A percentile compares a stretch with the other conserved stretches of the same genome.
phyloP scores from a whole-genome alignment of 2,329 filamentous ascomycete genomes.

The Penicillium oxalicum region DNA sequence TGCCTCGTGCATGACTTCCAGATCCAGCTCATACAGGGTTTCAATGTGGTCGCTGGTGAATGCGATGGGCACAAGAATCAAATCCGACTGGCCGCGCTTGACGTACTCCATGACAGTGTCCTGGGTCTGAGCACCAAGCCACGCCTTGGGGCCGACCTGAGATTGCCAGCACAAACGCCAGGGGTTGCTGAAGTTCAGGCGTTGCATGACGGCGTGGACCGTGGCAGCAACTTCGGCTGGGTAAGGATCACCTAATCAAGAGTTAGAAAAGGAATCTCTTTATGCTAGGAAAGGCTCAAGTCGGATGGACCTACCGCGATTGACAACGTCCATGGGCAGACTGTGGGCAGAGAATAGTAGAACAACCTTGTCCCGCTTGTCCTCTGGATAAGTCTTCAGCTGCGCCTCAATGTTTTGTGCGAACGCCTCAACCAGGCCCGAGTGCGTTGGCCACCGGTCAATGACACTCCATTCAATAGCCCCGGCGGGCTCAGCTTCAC shows the following conservation, averaged over 20 bases:
- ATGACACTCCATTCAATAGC: slow-evolving; percentile 94
- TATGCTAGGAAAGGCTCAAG: background rate
- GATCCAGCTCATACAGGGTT: slow-evolving; percentile 87
- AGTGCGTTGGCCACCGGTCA: slow-evolving; percentile 92
- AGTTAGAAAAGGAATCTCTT: slow-evolving; percentile 1
- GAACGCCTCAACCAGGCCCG: slow-evolving; percentile 84
- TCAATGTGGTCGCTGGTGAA: slow-evolving; percentile 99
- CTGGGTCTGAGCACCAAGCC: slow-evolving; percentile 90
- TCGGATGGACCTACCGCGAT: slow-evolving; percentile 57
- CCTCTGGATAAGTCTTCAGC: slow-evolving; percentile 74
- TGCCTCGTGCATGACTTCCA: slow-evolving; percentile 83
- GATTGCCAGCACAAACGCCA: slow-evolving; percentile 97
- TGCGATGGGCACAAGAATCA: slow-evolving; percentile 88
- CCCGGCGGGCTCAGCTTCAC: slow-evolving; percentile 53
- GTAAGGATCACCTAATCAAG: slow-evolving; percentile 70
- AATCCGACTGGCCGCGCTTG: slow-evolving; percentile 81
- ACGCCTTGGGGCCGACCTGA: slow-evolving; percentile 90
- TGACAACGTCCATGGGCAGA: slow-evolving; percentile 94
- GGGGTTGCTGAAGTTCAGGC: slow-evolving; percentile 78
- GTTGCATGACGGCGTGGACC: slow-evolving; percentile 92
- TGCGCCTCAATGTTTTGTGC: slow-evolving; percentile 86
- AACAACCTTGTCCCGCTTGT: slow-evolving; percentile 72
- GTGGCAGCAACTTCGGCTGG: slow-evolving; percentile 93
- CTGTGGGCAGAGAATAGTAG: slow-evolving; percentile 93
- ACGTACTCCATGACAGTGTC: slow-evolving; percentile 84